phyloP scores from a whole-genome alignment of 2,329 filamentous ascomycete species.

The Myriangium duriaei region DNA sequence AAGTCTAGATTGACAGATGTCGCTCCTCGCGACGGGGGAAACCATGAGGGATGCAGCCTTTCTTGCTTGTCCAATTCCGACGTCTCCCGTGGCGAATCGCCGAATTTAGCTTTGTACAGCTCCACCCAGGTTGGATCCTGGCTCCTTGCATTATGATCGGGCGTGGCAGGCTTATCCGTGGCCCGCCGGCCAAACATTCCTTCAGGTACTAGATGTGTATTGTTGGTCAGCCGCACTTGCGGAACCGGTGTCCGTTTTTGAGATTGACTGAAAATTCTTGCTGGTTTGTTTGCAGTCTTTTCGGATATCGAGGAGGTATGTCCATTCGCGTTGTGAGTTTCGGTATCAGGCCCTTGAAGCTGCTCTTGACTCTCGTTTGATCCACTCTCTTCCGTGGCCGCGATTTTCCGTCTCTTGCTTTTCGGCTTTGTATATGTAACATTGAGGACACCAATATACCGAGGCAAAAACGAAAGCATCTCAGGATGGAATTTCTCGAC shows the following conservation, averaged over 20 bases:
- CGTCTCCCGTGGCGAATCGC: slow-evolving; percentile 5
- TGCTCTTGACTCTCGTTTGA: slow-evolving; percentile 17
- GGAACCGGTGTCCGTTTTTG: slow-evolving; percentile 61
- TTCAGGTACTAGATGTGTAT: slow-evolving; percentile 81
- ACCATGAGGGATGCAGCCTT: slow-evolving; percentile 27
- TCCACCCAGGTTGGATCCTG: slow-evolving; percentile 3
- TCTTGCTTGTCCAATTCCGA: slow-evolving; percentile 5
- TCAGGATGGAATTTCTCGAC: slow-evolving; percentile 86
- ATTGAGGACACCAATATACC: slow-evolving; percentile 94
- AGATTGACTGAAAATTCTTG: slow-evolving; percentile 58
- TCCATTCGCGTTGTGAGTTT: slow-evolving; percentile 8
- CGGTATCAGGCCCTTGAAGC: slow-evolving; percentile 15
- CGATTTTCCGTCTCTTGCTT: slow-evolving; percentile 33
- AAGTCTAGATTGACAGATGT: slow-evolving; percentile 81
- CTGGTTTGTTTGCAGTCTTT: slow-evolving; percentile 21
- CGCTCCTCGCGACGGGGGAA: slow-evolving; percentile 62
- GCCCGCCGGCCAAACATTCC: slow-evolving; percentile 50
- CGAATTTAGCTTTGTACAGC: slow-evolving; percentile 7
- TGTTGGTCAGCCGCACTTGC: slow-evolving; percentile 87
- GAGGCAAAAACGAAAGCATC: slow-evolving; percentile 79
- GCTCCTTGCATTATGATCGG: not conserved
- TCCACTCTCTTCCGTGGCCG: slow-evolving; percentile 22
- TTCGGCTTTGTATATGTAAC: slow-evolving; percentile 85
- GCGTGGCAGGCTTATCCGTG: slow-evolving; percentile 9
- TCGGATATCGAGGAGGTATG: slow-evolving; percentile 3